These are phyloP conservation scores for Fagus sylvatica DNA, from an alignment of 306 rosid genomes.

Conservation along the genomic window DNA sequence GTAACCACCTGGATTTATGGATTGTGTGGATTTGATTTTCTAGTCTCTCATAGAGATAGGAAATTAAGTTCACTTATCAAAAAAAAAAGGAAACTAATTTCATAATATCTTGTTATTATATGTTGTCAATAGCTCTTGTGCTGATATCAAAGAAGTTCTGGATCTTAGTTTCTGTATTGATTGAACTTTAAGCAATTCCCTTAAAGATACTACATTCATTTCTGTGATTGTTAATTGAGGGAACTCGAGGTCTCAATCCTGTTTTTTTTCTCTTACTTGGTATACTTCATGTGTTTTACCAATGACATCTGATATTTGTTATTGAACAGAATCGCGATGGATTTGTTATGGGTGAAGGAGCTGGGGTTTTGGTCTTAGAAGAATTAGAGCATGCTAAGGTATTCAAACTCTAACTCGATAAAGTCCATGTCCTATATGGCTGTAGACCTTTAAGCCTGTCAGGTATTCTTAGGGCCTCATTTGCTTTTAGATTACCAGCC, in stretches of 20 bases:
- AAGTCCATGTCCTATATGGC: neutral
- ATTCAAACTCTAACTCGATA: conserved; percentile 16
- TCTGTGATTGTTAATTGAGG: conserved; percentile 10
- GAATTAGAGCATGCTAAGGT: conserved; percentile 99
- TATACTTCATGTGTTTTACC: conserved; percentile 21
- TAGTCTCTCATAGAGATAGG: too few relatives aligned
- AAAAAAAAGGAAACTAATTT: neutral
- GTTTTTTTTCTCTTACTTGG: conserved; percentile 15
- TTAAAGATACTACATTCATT: conserved; percentile 2
- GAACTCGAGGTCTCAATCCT: conserved; percentile 9
- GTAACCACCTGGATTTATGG: too few relatives aligned
- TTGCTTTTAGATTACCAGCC: neutral
- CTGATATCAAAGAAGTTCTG: neutral
- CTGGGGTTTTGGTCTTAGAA: conserved; percentile 92
- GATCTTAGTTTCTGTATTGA: neutral
- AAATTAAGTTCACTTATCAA: too few relatives aligned
- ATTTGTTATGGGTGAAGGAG: conserved; percentile 99
- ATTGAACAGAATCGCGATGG: conserved; percentile 91
- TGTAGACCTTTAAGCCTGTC: neutral
- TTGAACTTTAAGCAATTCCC: conserved; percentile 1
- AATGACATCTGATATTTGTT: conserved; percentile 26
- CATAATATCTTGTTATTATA: neutral
- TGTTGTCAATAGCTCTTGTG: neutral
- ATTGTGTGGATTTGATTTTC: too few relatives aligned
- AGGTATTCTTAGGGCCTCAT: neutral